Base-by-base conservation (phyloP, 2,329 filamentous ascomycete genomes). In the Raffaelea arxii region DNA sequence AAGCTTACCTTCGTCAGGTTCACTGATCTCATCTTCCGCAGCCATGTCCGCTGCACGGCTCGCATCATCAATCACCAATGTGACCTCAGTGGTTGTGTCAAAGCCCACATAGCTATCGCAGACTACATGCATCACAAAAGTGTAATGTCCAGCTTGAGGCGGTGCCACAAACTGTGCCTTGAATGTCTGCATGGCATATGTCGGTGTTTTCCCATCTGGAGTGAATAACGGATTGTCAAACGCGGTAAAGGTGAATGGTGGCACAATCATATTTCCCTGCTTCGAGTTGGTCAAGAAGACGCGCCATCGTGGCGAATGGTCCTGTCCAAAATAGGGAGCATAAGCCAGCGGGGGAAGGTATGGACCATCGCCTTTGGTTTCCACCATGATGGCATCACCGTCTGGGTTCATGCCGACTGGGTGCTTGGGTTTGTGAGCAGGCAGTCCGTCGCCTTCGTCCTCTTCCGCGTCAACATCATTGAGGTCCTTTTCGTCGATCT, bases 151-250 rank as follows among this genome's bases (percentile, higher is more conserved):
- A 5, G 87, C 78, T 62, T 95, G 86, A 22, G 91, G 89, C 38
- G 92, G 92, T 2, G 92, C 91, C 54, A 91, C 87, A 65, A 98
- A 98, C 63, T 96, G 88, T 63, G 94, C 91, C 74, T 95, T 97
- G 59, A 97, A 73, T 3, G 92, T 98, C 65, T 97, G 90, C 68
- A 98, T 83, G 58, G 90, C 84, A 69, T 87, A 98, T 2, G 92
- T 97, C 2, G 91, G 91, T 40, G 62, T 64, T 61, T 85, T 86
- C 56, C 86, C 88, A 51, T 81, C 75, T 36, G 80, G 80, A 55
- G 85, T 81, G 53, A 92, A 85, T 25, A 96, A 81, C 25, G 88
- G 86, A 69, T 89, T 85, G 65, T 96, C 89, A 62, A 98, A 97
- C 40, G 82, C 82, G 37, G 82, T 82, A 66, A 98, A 97, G n/a